phyloP scores from a whole-genome alignment of 495 filamentous ascomycete genomes.

The Massariosphaeria phaeospora region DNA sequence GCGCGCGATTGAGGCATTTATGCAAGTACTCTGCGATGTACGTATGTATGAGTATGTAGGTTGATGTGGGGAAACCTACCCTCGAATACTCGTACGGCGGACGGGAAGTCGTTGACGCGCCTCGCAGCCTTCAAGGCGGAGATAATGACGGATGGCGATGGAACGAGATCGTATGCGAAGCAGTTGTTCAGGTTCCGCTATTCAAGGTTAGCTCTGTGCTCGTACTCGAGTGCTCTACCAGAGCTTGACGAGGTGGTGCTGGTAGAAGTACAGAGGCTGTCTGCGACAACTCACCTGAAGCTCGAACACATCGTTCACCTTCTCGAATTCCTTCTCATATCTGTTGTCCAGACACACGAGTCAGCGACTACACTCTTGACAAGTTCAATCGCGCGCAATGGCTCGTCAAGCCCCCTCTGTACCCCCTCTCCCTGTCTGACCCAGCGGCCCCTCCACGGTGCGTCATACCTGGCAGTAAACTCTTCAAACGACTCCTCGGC shows the following conservation, averaged over 20 bases:
- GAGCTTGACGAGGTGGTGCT: background rate
- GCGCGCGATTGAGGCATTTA: background rate
- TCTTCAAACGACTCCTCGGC: conserved; percentile 96
- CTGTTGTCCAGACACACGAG: conserved; percentile 46
- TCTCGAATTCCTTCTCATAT: conserved; percentile 98
- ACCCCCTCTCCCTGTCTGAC: background rate
- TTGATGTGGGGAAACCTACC: conserved; percentile 51
- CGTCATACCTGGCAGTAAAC: conserved; percentile 89
- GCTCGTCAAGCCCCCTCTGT: background rate
- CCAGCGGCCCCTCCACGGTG: background rate
- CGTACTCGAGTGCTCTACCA: background rate
- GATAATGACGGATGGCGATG: conserved; percentile 83
- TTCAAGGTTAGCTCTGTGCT: conserved; percentile 8
- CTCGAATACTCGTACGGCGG: conserved; percentile 96
- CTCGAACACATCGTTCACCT: conserved; percentile 98
- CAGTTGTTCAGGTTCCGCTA: conserved; percentile 99
- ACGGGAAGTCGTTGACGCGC: conserved; percentile 97
- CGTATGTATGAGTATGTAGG: background rate
- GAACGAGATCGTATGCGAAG: conserved; percentile 99
- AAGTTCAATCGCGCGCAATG: conserved; percentile 22
- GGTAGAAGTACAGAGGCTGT: background rate
- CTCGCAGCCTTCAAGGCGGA: conserved; percentile 88
- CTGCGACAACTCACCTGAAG: conserved; percentile 73
- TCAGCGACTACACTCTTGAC: conserved; percentile 25
- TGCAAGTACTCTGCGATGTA: background rate